Conservation (phyloP, 2,329 filamentous ascomycete genomes). For the Exophiala dermatitidis region DNA sequence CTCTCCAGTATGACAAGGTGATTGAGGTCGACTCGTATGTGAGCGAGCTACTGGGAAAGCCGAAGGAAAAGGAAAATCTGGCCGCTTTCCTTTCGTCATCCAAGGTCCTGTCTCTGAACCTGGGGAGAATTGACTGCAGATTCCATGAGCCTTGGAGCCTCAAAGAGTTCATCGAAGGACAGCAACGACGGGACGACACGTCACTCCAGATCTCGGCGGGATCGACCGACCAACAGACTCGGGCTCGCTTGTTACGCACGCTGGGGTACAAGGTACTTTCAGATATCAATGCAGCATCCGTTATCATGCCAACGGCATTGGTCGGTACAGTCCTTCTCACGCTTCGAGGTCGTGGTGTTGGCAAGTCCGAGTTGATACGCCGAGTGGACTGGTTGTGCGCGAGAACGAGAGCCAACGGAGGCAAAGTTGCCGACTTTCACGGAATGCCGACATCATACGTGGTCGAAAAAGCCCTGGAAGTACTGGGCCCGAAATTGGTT, state of each 20-base stretch:
- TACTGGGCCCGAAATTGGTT: slow-evolving; percentile 82
- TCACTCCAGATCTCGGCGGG: slow-evolving; percentile 36
- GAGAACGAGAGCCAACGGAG: slow-evolving; percentile 75
- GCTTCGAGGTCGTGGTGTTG: slow-evolving; percentile 82
- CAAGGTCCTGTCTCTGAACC: slow-evolving; percentile 76
- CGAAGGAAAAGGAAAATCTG: slow-evolving; percentile 92
- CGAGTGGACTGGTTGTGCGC: slow-evolving; percentile 85
- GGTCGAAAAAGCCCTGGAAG: slow-evolving; percentile 81
- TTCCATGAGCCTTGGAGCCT: slow-evolving; percentile 97
- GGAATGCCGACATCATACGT: slow-evolving; percentile 71
- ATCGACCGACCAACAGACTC: slow-evolving; percentile 22
- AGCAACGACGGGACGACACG: slow-evolving; percentile 50
- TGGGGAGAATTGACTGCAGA: slow-evolving; percentile 87
- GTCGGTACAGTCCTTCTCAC: slow-evolving; percentile 92
- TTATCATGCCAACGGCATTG: slow-evolving; percentile 95
- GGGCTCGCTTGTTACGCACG: slow-evolving; percentile 70
- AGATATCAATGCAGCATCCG: slow-evolving; percentile 91
- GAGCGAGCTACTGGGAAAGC: slow-evolving; percentile 83
- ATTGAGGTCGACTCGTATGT: slow-evolving; percentile 98
- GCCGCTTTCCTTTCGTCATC: slow-evolving; percentile 82
- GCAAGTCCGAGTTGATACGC: slow-evolving; percentile 74
- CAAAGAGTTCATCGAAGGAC: slow-evolving; percentile 69
- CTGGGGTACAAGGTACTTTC: slow-evolving; percentile 87
- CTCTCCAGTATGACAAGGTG: slow-evolving; percentile 97
- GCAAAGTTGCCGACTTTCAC: slow-evolving; percentile 88